Conservation (phyloP, 495 filamentous ascomycete species). For the Penicillium macrosclerotiorum region DNA sequence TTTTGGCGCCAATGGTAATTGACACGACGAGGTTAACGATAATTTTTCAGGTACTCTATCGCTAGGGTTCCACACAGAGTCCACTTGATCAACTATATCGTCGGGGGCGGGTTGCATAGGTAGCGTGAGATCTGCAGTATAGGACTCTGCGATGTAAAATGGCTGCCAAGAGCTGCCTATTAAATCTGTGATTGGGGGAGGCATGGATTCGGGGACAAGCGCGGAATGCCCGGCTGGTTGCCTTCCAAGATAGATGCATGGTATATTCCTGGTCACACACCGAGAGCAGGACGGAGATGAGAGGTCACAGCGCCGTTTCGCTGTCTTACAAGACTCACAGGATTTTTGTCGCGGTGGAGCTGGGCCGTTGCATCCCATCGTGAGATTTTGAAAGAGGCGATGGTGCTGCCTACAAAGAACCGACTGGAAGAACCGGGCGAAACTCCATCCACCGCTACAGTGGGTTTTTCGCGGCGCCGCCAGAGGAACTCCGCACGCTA, state of each 20-base stretch:
- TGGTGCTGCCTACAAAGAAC: neutral
- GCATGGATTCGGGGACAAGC: neutral
- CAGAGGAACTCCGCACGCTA: conserved; percentile 35
- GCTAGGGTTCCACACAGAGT: neutral
- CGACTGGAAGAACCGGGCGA: neutral
- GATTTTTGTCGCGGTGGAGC: conserved; percentile 49
- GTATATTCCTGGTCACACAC: conserved; percentile 39
- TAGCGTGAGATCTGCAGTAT: neutral
- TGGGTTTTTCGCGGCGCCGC: neutral
- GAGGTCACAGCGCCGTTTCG: conserved; percentile 53
- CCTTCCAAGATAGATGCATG: conserved; percentile 43
- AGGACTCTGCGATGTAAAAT: neutral
- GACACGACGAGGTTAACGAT: neutral
- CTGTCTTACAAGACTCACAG: conserved; percentile 52
- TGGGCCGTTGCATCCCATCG: conserved; percentile 1
- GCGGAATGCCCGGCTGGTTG: conserved; percentile 6
- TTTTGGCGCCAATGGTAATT: neutral
- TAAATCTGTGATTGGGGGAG: neutral
- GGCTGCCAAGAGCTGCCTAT: neutral
- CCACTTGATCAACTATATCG: neutral
- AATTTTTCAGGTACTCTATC: neutral
- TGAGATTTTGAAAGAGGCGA: neutral
- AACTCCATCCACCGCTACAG: neutral
- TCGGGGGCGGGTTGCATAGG: neutral
- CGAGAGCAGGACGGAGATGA: conserved; percentile 46